Base-by-base conservation (phyloP, 2,329 filamentous ascomycete genomes). In the Acrocalymma vagum region DNA sequence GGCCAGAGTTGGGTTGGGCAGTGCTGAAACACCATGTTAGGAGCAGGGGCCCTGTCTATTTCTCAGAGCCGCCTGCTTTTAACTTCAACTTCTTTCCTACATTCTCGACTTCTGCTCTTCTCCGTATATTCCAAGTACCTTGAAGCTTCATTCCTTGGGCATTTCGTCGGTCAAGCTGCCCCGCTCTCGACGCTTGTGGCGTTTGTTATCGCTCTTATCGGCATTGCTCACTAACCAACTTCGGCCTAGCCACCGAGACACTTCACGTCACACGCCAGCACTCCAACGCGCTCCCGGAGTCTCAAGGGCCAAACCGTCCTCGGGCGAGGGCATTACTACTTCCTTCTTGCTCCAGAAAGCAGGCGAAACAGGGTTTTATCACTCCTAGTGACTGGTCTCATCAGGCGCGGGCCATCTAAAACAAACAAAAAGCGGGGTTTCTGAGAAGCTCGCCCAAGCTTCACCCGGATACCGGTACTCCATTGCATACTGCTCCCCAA, bases 161-260 rank as follows among this genome's bases (percentile, higher is more conserved):
- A 18, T 17, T 14, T 21, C 36, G 17, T 26, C 26, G 27, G 33
- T 37, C 11, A 31, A 45, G 26, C 35, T 33, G 15, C 36, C 47
- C 45, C 42, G 29, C 34, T 34, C 10, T 38, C 33, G 24, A 48
- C 53, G 52, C 47, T 44, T 61, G 59, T 55, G 55, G 58, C 58
- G 47, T 42, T 45, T 40, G 33, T 48, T 54, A 58, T 54, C 52
- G 52, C 41, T 49, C 58, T 56, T 56, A 46, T 43, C 51, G 29
- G 42, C 38, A 29, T 42, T n/a, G n/a, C n/a, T n/a, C n/a, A n/a
- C n/a, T n/a, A n/a, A n/a, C n/a, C n/a, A n/a, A n/a, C n/a, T n/a
- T n/a, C n/a, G n/a, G n/a, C 20, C 31, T 30, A 32, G 40, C 27
- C 43, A 49, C 32, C 27, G 24, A 29, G 27, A 29, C 9, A 18